Conservation (phyloP, 345 rosid species). For the Hevea brasiliensis region DNA sequence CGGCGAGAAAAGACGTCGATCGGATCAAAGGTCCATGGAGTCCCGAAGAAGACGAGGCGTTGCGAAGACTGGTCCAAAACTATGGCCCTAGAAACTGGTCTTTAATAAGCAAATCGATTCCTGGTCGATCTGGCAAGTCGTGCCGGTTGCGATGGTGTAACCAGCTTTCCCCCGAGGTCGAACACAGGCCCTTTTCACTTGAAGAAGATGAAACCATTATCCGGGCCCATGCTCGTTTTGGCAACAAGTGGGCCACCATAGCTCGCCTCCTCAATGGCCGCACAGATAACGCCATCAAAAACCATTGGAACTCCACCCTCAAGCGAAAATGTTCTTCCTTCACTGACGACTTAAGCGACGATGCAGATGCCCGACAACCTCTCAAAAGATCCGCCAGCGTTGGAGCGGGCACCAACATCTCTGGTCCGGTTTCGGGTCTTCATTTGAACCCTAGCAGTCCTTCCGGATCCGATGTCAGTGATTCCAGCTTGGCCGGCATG, state of each 20-base stretch:
- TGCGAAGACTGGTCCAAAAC: constrained; percentile 58
- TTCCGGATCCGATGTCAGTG: constrained; percentile 69
- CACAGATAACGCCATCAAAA: constrained; percentile 90
- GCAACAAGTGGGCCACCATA: constrained; percentile 97
- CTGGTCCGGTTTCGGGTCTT: constrained; percentile 52
- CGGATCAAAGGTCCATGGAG: constrained; percentile 99
- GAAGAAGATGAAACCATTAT: constrained; percentile 81
- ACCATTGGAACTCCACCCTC: constrained; percentile 95
- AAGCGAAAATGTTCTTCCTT: constrained; percentile 68
- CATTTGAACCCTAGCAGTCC: constrained; percentile 60
- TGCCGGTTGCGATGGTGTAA: constrained; percentile 94
- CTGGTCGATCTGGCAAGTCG: constrained; percentile 90
- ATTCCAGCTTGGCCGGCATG: constrained; percentile 48
- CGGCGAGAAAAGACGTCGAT: constrained; percentile 54
- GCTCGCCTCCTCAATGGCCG: constrained; percentile 88
- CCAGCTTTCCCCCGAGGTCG: constrained; percentile 92
- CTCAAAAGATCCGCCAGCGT: constrained; percentile 68
- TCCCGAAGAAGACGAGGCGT: constrained; percentile 86
- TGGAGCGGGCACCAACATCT: constrained; percentile 40
- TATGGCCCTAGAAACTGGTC: constrained; percentile 98
- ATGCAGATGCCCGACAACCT: constrained; percentile 37
- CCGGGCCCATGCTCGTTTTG: constrained; percentile 79
- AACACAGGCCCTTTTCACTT: constrained; percentile 71
- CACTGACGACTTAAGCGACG: constrained; percentile 40
- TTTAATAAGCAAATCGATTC: constrained; percentile 83